Evolutionary conservation across 1,284 basidiomycete species (phyloP).

Genomic region (Cryptococcus sp.): DNA sequence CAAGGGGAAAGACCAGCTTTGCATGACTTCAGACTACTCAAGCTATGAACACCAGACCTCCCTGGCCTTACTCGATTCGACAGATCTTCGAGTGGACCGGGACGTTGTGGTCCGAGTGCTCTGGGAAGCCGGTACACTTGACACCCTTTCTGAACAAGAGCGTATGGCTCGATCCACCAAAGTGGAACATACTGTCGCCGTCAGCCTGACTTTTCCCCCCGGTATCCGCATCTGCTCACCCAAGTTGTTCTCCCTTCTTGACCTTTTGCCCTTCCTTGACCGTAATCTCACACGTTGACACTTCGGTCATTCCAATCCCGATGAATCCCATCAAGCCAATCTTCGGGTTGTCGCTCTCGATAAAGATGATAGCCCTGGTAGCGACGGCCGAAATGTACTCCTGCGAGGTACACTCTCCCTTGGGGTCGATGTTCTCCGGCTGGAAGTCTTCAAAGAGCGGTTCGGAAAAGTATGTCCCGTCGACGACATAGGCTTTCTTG

Average conservation of each 20-base stretch:
- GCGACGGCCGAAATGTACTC: slow-evolving; percentile 46
- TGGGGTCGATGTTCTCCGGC: slow-evolving; percentile 17
- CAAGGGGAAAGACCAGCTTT: too few relatives aligned
- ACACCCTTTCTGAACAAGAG: slow-evolving; percentile 48
- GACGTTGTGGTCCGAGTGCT: slow-evolving; percentile 37
- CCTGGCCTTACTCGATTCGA: slow-evolving; percentile 4
- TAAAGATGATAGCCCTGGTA: slow-evolving; percentile 54
- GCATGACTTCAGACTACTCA: too few relatives aligned
- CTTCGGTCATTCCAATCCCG: slow-evolving; percentile 55
- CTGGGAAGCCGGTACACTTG: slow-evolving; percentile 35
- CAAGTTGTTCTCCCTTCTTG: slow-evolving; percentile 51
- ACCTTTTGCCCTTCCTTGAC: slow-evolving; percentile 44
- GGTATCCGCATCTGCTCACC: slow-evolving; percentile 21
- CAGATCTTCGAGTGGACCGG: slow-evolving; percentile 37
- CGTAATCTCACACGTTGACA: slow-evolving; percentile 53
- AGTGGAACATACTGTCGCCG: slow-evolving; percentile 49
- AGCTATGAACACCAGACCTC: too few relatives aligned
- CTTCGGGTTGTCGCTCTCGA: slow-evolving; percentile 52
- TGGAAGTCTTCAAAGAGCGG: slow-evolving; percentile 39
- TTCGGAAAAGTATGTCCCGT: slow-evolving; percentile 54
- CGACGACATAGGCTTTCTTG: slow-evolving; percentile 47
- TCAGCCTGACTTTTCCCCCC: neutral
- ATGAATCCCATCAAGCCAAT: slow-evolving; percentile 55
- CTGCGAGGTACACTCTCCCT: slow-evolving; percentile 41
- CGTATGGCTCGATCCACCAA: slow-evolving; percentile 52